A percentile compares a stretch with the other conserved stretches of the same genome.
Evolutionary conservation across 2,329 filamentous ascomycete genomes (phyloP).

Genomic region (Microdochium trichocladiopsis): DNA sequence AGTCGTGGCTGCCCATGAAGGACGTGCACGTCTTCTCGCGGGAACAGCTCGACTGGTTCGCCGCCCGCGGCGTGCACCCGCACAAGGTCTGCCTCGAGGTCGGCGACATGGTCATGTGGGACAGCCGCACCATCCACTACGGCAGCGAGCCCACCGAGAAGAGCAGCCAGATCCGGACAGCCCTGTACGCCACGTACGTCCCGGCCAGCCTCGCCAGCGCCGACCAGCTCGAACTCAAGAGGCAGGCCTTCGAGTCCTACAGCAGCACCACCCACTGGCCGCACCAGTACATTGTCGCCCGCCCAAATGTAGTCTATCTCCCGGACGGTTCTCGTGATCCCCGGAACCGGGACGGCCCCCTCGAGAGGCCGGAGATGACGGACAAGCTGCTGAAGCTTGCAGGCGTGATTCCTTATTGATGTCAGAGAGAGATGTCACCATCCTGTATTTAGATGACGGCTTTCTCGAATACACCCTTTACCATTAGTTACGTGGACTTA

Average conservation of each 20-base stretch:
- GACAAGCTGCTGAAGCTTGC: too few species aligned
- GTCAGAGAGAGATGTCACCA: too few species aligned
- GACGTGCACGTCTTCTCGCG: conserved; percentile 27
- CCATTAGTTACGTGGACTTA: too few species aligned
- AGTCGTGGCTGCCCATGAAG: conserved; percentile 23
- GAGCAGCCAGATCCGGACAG: conserved; percentile 18
- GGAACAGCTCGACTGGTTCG: conserved; percentile 26
- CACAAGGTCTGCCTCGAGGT: conserved; percentile 31
- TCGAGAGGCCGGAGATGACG: too few species aligned
- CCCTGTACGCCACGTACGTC: conserved; percentile 31
- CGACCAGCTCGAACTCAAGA: conserved; percentile 32
- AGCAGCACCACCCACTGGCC: too few species aligned
- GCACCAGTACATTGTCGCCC: too few species aligned
- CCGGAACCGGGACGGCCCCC: too few species aligned
- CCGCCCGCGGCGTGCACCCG: conserved; percentile 20
- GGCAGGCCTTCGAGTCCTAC: conserved; percentile 31
- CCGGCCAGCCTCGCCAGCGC: conserved; percentile 27
- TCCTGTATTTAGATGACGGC: too few species aligned
- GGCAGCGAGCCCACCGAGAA: conserved; percentile 27
- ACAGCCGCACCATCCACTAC: conserved; percentile 29
- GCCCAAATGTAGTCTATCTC: too few species aligned
- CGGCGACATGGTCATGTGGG: conserved; percentile 32
- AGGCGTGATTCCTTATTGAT: too few species aligned
- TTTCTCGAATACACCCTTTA: too few species aligned
- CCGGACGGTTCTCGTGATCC: too few species aligned